Base-by-base conservation (phyloP, 1,139 yeast genomes). In the Scheffersomyces parashehatae region DNA sequence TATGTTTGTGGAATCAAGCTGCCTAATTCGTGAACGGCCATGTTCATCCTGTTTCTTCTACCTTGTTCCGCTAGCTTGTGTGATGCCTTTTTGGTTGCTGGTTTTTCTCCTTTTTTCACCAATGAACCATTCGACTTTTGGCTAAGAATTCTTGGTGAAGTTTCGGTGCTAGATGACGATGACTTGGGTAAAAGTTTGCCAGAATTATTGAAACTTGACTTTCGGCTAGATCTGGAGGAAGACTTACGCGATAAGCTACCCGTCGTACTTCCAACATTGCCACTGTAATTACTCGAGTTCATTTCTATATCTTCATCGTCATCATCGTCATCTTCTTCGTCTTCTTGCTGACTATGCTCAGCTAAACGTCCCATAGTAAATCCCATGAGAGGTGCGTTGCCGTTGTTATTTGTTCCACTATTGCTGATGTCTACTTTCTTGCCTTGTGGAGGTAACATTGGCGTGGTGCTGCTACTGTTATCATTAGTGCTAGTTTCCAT, bases 31-130 rank as follows among this genome's bases (percentile, higher is more conserved):
- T 81, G 81, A 15, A 93, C 82, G 0, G 97, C 98, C 45, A 73
- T 68, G 64, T 93, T 93, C 85, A 93, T 85, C 51, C 99, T 74
- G 62, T 91, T 90, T 55, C 99, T 79, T 47, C 99, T 75, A 9
- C 97, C 98, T 65, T 93, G 97, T 65, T 93, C 99, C 0, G 99
- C 98, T 26, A 88, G 75, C 60, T 93, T 91, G 65, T 93, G 99
- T 24, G 88, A 83, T 4, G 93, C 86, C 54, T 84, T 84, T 60
- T 85, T 84, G 28, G 77, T 72, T 0, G 75, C 62, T 2, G 52
- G 61, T 47, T 48, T 56, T 31, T 49, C 55, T n/a, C 48, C 52
- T 32, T 37, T 35, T 29, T 14, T 16, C n/a, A 7, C 26, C 35
- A 15, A 43, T 28, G 24, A 33, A n/a, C 40, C 38, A 14, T 37